Percentiles rank a stretch among this genome's conserved stretches.
phyloP scores from a whole-genome alignment of 768 basidiomycete genomes.

The Macrolepiota dolichaula region DNA sequence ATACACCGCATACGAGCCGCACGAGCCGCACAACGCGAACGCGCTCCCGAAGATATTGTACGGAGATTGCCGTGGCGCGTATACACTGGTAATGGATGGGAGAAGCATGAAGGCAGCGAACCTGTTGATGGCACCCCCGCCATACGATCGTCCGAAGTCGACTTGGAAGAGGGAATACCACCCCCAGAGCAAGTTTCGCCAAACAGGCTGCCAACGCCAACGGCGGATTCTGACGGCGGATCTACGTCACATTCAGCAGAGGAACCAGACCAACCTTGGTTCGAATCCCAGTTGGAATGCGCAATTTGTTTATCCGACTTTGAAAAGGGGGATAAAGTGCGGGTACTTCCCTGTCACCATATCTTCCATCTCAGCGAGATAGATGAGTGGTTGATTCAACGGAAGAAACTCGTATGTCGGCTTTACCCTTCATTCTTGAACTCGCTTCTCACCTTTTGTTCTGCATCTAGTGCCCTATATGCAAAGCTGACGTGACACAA shows the following conservation, averaged over 20 bases:
- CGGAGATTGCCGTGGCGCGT: conserved; percentile 76
- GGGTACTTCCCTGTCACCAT: conserved; percentile 91
- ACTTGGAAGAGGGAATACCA: conserved; percentile 36
- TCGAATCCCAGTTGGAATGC: conserved; percentile 80
- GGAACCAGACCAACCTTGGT: conserved; percentile 59
- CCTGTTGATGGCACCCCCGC: conserved; percentile 25
- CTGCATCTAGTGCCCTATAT: conserved; percentile 74
- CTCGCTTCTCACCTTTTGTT: conserved; percentile 7
- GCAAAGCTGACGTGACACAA: conserved; percentile 89
- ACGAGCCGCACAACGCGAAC: conserved; percentile 78
- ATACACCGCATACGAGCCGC: conserved; percentile 85
- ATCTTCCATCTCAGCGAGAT: conserved; percentile 93
- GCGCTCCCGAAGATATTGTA: conserved; percentile 80
- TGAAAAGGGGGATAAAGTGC: conserved; percentile 81
- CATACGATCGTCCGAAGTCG: conserved; percentile 23
- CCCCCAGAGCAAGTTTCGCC: conserved; percentile 14
- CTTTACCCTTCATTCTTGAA: not conserved
- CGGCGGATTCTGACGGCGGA: conserved; percentile 21
- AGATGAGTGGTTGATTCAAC: conserved; percentile 87
- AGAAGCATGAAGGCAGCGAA: conserved; percentile 61
- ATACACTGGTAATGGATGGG: conserved; percentile 79
- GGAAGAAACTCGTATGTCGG: conserved; percentile 81
- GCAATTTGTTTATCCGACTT: conserved; percentile 92
- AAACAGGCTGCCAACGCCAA: conserved; percentile 17
- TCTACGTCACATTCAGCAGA: conserved; percentile 37